Conservation (phyloP, 306 rosid species). For the Castanea crenata region DNA sequence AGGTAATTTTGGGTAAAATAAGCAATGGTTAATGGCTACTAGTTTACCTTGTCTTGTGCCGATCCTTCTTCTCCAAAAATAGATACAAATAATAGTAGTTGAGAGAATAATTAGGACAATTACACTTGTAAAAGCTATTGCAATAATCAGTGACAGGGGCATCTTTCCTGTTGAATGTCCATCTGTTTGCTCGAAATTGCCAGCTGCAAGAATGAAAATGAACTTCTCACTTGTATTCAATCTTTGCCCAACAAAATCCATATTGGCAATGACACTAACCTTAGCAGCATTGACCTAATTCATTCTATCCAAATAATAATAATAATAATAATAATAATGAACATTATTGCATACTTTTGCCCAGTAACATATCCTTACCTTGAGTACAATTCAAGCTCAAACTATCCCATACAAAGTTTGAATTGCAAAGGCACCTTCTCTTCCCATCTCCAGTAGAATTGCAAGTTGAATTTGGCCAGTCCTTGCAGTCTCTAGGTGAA, state of each 20-base stretch:
- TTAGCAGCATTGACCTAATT: background rate
- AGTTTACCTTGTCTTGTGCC: conserved; percentile 48
- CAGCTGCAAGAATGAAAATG: conserved; percentile 27
- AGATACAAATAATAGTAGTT: conserved; percentile 38
- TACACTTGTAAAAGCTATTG: conserved; percentile 28
- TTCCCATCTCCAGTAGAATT: conserved; percentile 41
- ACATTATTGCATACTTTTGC: background rate
- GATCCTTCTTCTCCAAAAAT: conserved; percentile 41
- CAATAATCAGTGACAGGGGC: conserved; percentile 42
- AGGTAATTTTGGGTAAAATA: background rate
- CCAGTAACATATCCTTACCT: conserved; percentile 30
- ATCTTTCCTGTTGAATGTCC: conserved; percentile 20
- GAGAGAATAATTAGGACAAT: conserved; percentile 44
- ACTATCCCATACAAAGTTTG: conserved; percentile 55
- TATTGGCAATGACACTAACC: background rate
- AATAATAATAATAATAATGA: background rate
- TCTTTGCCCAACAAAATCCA: background rate
- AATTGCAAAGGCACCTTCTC: conserved; percentile 55
- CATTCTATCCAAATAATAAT: background rate
- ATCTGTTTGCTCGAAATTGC: conserved; percentile 20
- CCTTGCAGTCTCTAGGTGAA: conserved; percentile 53
- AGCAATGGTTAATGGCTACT: background rate
- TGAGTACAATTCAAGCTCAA: conserved; percentile 49
- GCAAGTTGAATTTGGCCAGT: conserved; percentile 70
- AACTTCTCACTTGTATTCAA: background rate